A percentile compares a stretch with the other conserved stretches of the same genome.
Evolutionary conservation across 1,139 yeast genomes (phyloP).

Genomic region (Entelexis sorbosivorans): DNA sequence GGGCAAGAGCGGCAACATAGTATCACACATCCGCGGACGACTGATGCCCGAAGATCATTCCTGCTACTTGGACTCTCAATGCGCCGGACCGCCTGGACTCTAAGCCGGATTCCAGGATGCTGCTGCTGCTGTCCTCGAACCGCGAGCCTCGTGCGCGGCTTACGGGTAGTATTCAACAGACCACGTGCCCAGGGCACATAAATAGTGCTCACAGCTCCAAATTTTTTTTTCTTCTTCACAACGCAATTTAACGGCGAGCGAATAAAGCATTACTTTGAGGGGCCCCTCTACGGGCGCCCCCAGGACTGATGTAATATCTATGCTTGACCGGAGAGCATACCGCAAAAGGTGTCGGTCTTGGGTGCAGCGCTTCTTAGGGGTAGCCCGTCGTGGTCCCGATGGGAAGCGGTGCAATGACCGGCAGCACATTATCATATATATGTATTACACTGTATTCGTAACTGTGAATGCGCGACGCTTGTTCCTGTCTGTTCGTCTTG

Average conservation of each 20-base stretch:
- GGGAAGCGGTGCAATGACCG: constrained; percentile 24
- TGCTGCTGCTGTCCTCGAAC: no score
- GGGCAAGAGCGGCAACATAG: no score
- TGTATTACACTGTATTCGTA: not conserved
- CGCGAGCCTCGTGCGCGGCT: no score
- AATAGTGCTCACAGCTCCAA: not conserved
- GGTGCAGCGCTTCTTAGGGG: constrained; percentile 24
- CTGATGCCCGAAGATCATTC: no score
- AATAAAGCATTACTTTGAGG: constrained; percentile 24
- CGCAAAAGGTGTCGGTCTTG: constrained; percentile 23
- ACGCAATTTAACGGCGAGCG: constrained; percentile 22
- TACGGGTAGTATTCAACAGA: not conserved
- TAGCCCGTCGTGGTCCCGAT: constrained; percentile 25
- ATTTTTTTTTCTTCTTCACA: constrained; percentile 18
- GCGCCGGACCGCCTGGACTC: no score
- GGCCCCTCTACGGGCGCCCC: constrained; percentile 22
- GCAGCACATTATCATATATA: constrained; percentile 14
- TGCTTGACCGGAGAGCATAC: constrained; percentile 22
- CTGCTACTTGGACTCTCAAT: no score
- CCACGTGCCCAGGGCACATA: constrained; percentile 4
- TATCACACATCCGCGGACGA: no score
- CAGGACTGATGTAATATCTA: constrained; percentile 22
- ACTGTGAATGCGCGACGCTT: no score
- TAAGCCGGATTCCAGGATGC: no score
- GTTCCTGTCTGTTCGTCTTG: no score